These are phyloP conservation scores for Aplosporella prunicola DNA, from an alignment of 2,329 filamentous ascomycete genomes.

Conservation along the genomic window DNA sequence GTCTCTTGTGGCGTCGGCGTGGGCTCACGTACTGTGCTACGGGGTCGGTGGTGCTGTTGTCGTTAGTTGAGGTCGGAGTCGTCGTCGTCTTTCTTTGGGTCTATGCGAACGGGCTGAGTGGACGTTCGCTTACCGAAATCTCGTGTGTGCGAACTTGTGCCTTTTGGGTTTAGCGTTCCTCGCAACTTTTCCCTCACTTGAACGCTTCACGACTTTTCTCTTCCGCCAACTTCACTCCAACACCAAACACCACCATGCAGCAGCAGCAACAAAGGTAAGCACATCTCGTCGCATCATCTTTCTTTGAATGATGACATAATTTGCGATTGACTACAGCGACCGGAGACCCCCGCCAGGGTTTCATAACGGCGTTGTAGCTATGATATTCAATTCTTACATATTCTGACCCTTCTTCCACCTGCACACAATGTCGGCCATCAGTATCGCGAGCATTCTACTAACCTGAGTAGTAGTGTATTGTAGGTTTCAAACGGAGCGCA, in stretches of 20 bases:
- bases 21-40: slow-evolving; percentile 28
- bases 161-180: not conserved
- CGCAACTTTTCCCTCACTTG: slow-evolving; percentile 1
- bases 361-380: slow-evolving; percentile 62
- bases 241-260: not conserved
- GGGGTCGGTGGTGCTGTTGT: slow-evolving; percentile 21
- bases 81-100: slow-evolving; percentile 4
- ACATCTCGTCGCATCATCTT: not conserved
- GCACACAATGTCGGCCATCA: not conserved
- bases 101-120: not conserved
- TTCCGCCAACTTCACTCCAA: not conserved
- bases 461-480: slow-evolving; percentile 4
- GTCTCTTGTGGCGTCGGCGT: not conserved
- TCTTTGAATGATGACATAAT: slow-evolving; percentile 81
- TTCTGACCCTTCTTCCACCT: slow-evolving; percentile 57
- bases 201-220: slow-evolving; percentile 7
- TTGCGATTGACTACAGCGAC: slow-evolving; percentile 89
- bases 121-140: slow-evolving; percentile 9
- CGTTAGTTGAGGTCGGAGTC: slow-evolving; percentile 13
- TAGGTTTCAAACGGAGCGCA: not conserved
- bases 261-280: slow-evolving; percentile 4
- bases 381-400: slow-evolving; percentile 99
- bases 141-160: slow-evolving; percentile 8
- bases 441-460: slow-evolving; percentile 5
- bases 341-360: slow-evolving; percentile 87